phyloP scores from a whole-genome alignment of 2,329 filamentous ascomycete species.

The Venturia oleaginea region DNA sequence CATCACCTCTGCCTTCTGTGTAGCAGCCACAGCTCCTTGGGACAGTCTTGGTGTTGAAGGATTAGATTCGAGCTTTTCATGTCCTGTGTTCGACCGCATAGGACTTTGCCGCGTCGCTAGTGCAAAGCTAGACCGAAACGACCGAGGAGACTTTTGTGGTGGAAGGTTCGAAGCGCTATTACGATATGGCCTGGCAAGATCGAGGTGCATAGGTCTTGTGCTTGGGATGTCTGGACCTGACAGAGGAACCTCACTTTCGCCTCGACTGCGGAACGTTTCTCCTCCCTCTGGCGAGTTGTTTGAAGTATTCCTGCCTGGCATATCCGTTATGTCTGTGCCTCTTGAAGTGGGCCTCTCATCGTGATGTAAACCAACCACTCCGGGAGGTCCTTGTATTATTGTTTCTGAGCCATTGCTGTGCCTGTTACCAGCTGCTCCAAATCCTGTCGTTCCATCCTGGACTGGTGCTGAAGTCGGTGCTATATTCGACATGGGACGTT shows the following conservation, averaged over 20 bases:
- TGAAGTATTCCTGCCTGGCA: constrained; percentile 54
- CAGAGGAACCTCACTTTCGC: constrained; percentile 72
- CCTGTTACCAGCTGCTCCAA: constrained; percentile 21
- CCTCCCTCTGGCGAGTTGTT: constrained; percentile 63
- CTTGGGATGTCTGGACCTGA: background rate
- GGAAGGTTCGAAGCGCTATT: constrained; percentile 29
- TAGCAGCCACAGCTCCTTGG: constrained; percentile 27
- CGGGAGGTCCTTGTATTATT: constrained; percentile 22
- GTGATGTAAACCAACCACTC: constrained; percentile 25
- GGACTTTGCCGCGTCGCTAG: constrained; percentile 46
- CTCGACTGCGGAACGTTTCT: constrained; percentile 53
- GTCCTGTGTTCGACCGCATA: constrained; percentile 43
- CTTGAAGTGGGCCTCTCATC: constrained; percentile 44
- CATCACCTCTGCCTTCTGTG: constrained; percentile 36
- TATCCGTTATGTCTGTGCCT: constrained; percentile 66
- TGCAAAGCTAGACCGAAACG: constrained; percentile 65
- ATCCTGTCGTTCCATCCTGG: constrained; percentile 21
- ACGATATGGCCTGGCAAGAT: background rate
- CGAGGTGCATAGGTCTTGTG: constrained; percentile 2
- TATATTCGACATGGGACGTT: constrained; percentile 35
- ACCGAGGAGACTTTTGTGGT: constrained; percentile 62
- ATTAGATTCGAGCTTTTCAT: constrained; percentile 75
- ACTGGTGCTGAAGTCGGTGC: constrained; percentile 20
- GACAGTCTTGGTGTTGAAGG: constrained; percentile 58
- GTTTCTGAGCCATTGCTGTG: constrained; percentile 30